Evolutionary conservation across 345 rosid genomes (phyloP), one percentile per base, ranked within the genome.

Genomic region (Eucalyptus erythrocorys): DNA sequence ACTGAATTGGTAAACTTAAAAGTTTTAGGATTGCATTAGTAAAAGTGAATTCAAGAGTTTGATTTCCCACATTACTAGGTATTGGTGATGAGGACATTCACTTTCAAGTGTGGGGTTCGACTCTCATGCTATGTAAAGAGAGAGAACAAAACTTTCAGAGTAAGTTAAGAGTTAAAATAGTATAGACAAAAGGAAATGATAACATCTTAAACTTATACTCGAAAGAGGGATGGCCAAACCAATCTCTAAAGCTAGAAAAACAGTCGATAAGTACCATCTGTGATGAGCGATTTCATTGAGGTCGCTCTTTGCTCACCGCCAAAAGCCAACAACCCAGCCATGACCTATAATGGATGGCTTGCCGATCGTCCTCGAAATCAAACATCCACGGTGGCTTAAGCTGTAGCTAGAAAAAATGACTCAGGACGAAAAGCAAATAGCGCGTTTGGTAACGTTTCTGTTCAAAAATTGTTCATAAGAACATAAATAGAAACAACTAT

Each of bases 71-170:
- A 0, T 51, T n/a, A n/a, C n/a, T n/a, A n/a, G n/a, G n/a, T n/a
- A n/a, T n/a, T n/a, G n/a, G n/a, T n/a, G n/a, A n/a, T 6, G 55
- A 51, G 7, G 22, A 3, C 1, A 4, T 17, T 51, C 17, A 51
- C 9, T 51, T 50, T 51, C 2, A 7, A 22, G 0, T 3, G 2
- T 17, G 55, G 4, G 2, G 2, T 51, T 51, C 2, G 0, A 51
- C 55, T 51, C 2, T 51, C 1, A 7, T 6, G 0, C 22, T 50
- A 3, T 17, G 22, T 3, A 50, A 50, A 51, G 4, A 51, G 22
- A 2, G 4, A 51, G 1, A 9, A n/a, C n/a, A n/a, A n/a, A n/a
- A n/a, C n/a, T n/a, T n/a, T 50, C 4, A 50, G 22, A 51, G 9
- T 51, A 3, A 51, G 8, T 51, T 51, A 1, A 51, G 4, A 51